These are phyloP conservation scores for Rubroboletus pulcherrimus DNA, from an alignment of 768 basidiomycete species.

Conservation along the genomic window DNA sequence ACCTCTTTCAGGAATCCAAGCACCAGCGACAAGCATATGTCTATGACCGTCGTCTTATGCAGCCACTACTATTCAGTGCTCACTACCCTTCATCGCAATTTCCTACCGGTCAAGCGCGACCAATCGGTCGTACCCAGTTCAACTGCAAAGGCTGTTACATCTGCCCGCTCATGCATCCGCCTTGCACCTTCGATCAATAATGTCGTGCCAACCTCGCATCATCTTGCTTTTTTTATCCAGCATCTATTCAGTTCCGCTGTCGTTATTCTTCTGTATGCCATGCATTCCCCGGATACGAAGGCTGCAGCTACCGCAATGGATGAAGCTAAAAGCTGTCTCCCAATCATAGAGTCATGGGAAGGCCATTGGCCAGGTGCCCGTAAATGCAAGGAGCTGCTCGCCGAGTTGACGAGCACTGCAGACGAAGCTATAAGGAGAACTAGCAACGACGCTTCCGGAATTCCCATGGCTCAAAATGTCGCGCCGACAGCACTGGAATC, in stretches of 20 bases:
- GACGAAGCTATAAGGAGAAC: conserved; percentile 55
- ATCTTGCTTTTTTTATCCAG: conserved; percentile 86
- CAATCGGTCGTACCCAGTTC: conserved; percentile 67
- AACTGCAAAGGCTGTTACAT: conserved; percentile 74
- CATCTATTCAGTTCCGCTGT: conserved; percentile 87
- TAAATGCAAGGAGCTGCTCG: conserved; percentile 79
- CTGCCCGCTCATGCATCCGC: conserved; percentile 80
- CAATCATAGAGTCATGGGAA: conserved; percentile 76
- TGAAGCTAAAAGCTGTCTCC: conserved; percentile 70
- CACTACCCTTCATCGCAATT: conserved; percentile 85
- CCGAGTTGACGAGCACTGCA: conserved; percentile 66
- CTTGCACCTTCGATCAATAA: conserved; percentile 83
- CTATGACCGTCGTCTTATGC: conserved; percentile 82
- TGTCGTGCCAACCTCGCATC: conserved; percentile 80
- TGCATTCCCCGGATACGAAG: conserved; percentile 70
- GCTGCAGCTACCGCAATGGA: conserved; percentile 74
- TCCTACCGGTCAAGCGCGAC: conserved; percentile 75
- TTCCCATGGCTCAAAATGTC: conserved; percentile 25
- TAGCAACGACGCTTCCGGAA: conserved; percentile 14
- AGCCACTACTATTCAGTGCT: conserved; percentile 87
- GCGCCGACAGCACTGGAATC: conserved; percentile 44
- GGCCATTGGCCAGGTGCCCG: conserved; percentile 84
- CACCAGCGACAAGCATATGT: conserved; percentile 73
- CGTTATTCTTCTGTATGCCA: conserved; percentile 79
- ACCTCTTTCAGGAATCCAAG: conserved; percentile 69